Conservation (phyloP, 176 grass and related monocot genomes). For the Triticum dicoccoides region DNA sequence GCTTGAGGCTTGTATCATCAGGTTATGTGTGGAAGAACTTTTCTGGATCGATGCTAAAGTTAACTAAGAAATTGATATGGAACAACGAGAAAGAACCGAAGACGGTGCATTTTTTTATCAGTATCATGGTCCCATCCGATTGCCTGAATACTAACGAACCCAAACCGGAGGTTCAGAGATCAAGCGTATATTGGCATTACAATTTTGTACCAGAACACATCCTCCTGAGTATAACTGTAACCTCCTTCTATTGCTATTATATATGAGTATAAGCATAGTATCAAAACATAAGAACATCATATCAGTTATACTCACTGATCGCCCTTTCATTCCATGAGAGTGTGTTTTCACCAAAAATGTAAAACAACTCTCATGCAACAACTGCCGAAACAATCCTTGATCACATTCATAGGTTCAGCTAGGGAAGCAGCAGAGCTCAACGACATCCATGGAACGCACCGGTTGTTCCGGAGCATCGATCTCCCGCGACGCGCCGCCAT, state of each 20-base stretch:
- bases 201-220: neutral
- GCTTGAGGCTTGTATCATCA: neutral
- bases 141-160: neutral
- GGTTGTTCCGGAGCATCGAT: conserved; percentile 26
- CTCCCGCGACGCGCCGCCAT: neutral
- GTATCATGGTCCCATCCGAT: neutral
- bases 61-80: neutral
- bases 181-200: neutral
- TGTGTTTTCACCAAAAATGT: neutral
- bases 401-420: conserved; percentile 18
- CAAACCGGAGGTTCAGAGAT: neutral
- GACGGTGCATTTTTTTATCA: neutral
- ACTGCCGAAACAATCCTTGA: neutral
- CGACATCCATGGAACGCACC: conserved; percentile 32
- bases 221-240: neutral
- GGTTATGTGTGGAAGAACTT: neutral
- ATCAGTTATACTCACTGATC: neutral
- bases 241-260: neutral
- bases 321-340: conserved; percentile 4
- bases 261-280: neutral
- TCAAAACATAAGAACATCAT: neutral
- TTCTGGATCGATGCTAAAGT: neutral
- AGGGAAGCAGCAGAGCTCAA: conserved; percentile 37
- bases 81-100: neutral
- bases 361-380: neutral